Evolutionary conservation across 2,329 filamentous ascomycete species (phyloP), one percentile per base, ranked within the genome.

Genomic region (Verticillium klebahnii): DNA sequence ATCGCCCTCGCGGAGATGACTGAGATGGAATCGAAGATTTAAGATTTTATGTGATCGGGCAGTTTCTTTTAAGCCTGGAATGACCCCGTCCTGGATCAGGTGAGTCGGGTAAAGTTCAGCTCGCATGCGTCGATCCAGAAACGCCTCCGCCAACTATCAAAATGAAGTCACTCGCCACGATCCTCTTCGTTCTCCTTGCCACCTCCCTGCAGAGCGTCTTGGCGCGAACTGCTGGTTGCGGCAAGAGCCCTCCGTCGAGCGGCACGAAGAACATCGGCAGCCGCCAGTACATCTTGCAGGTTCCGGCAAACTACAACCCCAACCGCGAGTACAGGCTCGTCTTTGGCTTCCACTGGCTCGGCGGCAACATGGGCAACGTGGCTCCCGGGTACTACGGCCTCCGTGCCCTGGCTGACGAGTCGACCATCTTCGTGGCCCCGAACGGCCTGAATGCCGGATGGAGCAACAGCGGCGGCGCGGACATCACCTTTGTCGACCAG

Each of bases 371-470:
- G 67, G 62, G 70, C 58, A 69, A 75, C 60, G 72, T 80, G 32
- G 74, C 69, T 45, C 69, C 68, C 34, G 73, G 74, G 11, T 79
- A 73, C 68, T 80, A 80, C 64, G 77, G 78, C 3, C 70, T 81
- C 7, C 71, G 71, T 15, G 63, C 67, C 2, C 70, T 77, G 9
- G 70, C 74, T 11, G 66, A 69, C 23, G 73, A 75, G n/a, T 71
- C 66, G 8, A 73, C 77, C 61, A 77, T 81, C 65, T 78, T 79
- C 63, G 72, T 81, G 17, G 73, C 76, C 1, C 79, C 79, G 25
- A 69, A 80, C 55, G 78, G 78, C 11, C 65, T 77, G 34, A 73
- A 74, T 63, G 67, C 68, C 23, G 78, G 78, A 25, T 80, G 78
- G 77, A 76, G 67, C 39, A 80, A 81, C 69, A 64, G 63, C 2